phyloP scores from a whole-genome alignment of 1,284 basidiomycete species.

The Cutaneotrichosporon mucoides region DNA sequence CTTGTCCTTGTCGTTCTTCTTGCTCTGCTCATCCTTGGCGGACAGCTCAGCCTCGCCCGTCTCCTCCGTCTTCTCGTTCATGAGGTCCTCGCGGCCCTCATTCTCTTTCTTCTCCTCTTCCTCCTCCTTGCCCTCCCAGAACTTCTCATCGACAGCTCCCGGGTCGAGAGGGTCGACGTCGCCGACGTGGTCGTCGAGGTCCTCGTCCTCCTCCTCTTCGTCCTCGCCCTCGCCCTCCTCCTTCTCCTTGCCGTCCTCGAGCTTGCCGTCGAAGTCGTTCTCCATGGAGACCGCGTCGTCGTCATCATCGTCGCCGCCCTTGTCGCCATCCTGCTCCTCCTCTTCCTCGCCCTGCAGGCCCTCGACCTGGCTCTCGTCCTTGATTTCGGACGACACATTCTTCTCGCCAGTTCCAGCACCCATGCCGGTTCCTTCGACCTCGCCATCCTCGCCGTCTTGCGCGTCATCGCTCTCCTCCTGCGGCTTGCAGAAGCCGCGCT shows the following conservation, averaged over 20 bases:
- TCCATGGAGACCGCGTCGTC: slow-evolving; percentile 60
- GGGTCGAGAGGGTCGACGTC: slow-evolving; percentile 84
- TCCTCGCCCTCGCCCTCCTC: slow-evolving; percentile 59
- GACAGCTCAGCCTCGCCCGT: slow-evolving; percentile 63
- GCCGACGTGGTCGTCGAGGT: slow-evolving; percentile 77
- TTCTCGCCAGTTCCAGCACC: slow-evolving; percentile 79
- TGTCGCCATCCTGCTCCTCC: slow-evolving; percentile 54
- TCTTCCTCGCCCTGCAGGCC: slow-evolving; percentile 74
- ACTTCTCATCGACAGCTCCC: slow-evolving; percentile 86
- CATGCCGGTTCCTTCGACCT: slow-evolving; percentile 70
- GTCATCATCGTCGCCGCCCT: slow-evolving; percentile 60
- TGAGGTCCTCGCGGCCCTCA: slow-evolving; percentile 45
- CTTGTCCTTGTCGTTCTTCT: slow-evolving; percentile 45
- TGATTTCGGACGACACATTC: slow-evolving; percentile 86
- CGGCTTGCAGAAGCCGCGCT: slow-evolving; percentile 89
- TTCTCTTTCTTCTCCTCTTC: slow-evolving; percentile 50
- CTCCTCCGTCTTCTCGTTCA: slow-evolving; percentile 47
- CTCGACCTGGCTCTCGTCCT: slow-evolving; percentile 94
- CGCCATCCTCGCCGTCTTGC: slow-evolving; percentile 55
- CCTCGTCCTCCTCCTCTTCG: slow-evolving; percentile 56
- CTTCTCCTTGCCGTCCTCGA: slow-evolving; percentile 68
- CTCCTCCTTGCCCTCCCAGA: slow-evolving; percentile 81
- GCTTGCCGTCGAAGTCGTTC: slow-evolving; percentile 65
- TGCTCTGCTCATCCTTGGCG: slow-evolving; percentile 61
- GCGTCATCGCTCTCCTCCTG: slow-evolving; percentile 58